phyloP scores from a whole-genome alignment of 2,329 filamentous ascomycete species.

The Neopestalotiopsis sp. region DNA sequence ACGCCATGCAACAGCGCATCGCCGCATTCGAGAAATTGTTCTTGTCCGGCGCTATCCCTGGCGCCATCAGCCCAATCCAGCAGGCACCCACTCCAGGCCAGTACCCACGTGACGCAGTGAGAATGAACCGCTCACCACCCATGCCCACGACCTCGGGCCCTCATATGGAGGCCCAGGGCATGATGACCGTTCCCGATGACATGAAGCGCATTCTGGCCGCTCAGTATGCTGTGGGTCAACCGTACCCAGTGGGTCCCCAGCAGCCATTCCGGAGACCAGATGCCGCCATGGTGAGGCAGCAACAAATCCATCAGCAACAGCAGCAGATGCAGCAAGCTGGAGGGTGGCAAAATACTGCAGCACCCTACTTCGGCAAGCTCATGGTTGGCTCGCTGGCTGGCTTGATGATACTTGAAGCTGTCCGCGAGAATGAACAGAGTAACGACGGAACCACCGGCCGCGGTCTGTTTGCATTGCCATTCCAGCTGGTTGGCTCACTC shows the following conservation, averaged over 20 bases:
- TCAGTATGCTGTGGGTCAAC: constrained; percentile 59
- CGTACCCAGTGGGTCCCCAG: constrained; percentile 50
- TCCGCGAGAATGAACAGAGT: constrained; percentile 70
- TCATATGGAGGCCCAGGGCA: constrained; percentile 54
- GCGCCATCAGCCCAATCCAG: constrained; percentile 58
- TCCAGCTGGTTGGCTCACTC: constrained; percentile 59
- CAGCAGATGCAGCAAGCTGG: constrained; percentile 56
- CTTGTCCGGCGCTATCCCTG: constrained; percentile 74
- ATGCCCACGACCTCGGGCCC: constrained; percentile 38
- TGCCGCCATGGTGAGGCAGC: constrained; percentile 54
- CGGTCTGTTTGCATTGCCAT: constrained; percentile 69
- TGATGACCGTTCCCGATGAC: constrained; percentile 71
- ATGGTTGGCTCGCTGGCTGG: constrained; percentile 94
- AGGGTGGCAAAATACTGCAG: constrained; percentile 58
- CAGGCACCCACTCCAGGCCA: constrained; percentile 60
- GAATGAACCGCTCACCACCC: constrained; percentile 52
- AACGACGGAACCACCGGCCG: constrained; percentile 68
- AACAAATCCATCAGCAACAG: constrained; percentile 55
- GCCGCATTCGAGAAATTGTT: constrained; percentile 81
- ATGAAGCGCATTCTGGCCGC: constrained; percentile 68
- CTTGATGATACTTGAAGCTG: constrained; percentile 87
- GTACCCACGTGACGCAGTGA: constrained; percentile 50
- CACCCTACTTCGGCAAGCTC: constrained; percentile 73
- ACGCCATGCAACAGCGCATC: constrained; percentile 77
- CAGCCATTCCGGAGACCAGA: constrained; percentile 44